Evolutionary conservation across 225 moss, liverwort and hornwort genomes (phyloP).

Genomic region (Asterella californica): DNA sequence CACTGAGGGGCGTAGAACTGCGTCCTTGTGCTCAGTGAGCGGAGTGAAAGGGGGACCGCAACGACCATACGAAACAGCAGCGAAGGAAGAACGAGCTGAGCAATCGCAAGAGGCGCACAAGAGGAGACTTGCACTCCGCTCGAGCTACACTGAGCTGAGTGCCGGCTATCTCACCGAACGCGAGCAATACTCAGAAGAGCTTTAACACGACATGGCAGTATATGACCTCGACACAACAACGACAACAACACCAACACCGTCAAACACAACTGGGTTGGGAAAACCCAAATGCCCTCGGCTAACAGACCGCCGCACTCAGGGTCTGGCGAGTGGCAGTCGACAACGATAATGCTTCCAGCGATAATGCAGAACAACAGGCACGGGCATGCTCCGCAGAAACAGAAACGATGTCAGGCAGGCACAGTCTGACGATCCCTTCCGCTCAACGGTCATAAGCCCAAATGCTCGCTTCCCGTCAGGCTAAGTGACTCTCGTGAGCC

Average conservation of each 20-base stretch:
- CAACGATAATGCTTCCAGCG: neutral
- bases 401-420: neutral
- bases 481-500: neutral
- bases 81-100: neutral
- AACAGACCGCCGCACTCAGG: neutral
- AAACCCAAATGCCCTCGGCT: neutral
- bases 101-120: too few relatives aligned
- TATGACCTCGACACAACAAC: too few relatives aligned
- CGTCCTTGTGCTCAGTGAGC: neutral
- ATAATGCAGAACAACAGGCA: neutral
- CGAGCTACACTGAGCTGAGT: too few relatives aligned
- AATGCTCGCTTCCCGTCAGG: neutral
- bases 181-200: neutral
- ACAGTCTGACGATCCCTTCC: neutral
- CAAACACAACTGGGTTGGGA: neutral
- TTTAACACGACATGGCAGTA: too few relatives aligned
- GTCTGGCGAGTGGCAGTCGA: neutral
- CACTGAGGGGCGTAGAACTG: neutral
- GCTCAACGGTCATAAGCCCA: constrained; percentile 17
- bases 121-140: neutral
- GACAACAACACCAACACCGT: too few relatives aligned
- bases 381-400: neutral
- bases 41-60: neutral
- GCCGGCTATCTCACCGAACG: neutral
- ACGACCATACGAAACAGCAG: neutral